Base-by-base conservation (phyloP, 768 basidiomycete species). In the Phanerochaete carnosa region DNA sequence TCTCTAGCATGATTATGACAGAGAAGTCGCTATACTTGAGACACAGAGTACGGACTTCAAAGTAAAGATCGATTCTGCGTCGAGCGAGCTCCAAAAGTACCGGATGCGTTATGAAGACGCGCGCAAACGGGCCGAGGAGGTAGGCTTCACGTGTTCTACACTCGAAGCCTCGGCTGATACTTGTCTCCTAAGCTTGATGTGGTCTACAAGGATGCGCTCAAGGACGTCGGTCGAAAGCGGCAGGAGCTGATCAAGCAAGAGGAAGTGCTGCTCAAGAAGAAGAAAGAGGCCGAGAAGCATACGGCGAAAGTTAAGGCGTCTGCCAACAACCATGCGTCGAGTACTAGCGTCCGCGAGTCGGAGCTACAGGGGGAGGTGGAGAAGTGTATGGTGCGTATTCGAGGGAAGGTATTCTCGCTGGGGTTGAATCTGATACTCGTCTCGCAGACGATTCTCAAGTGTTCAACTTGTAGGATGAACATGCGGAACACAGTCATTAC, bases 401-500 rank as follows among this genome's bases (percentile, higher is more conserved):
- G 23, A 33, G 28, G 3, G 2, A 9, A 19, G 39, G 29, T 6
- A 51, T 58, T 2, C 2, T 32, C 15, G 23, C 7, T 2, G 26
- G 30, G 22, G 29, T 15, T 26, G n/a, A 30, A 3, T 13, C 16
- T 22, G 53, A 22, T 53, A 29, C 15, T 22, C 6, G 8, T 9
- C 16, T 26, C 28, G 19, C 72, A 95, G 95, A 82, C 81, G 71
- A 77, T 97, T 43, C 81, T 98, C 32, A 87, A 91, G 70, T 98
- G 96, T 71, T 91, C 92, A 13, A 94, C 90, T 5, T 98, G 96
- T 76, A 84, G 84, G 56, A 79, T 81, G 59, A 80, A 84, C 61
- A 87, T 94, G 75, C 88, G 94, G 22, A 84, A 85, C 51, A 88
- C 89, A 3, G 84, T 94, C 39, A 82, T 96, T 62, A 89, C 86